Percentiles rank a stretch among this genome's conserved stretches.
Conservation (phyloP, 75 land plant species). For the Gnetum montanum region DNA sequence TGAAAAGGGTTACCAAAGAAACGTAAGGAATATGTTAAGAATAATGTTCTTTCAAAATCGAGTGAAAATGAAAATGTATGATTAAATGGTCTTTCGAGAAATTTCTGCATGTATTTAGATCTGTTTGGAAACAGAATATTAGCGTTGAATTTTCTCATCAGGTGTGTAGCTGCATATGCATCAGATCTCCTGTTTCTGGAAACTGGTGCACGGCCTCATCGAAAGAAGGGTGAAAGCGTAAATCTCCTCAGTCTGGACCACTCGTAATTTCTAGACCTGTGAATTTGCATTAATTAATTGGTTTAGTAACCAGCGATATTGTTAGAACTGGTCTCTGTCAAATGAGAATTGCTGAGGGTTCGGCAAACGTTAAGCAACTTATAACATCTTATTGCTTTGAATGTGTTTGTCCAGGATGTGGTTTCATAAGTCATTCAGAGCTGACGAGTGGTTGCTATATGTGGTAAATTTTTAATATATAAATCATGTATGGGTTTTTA, state of each 20-base stretch:
- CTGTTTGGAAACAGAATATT: too few species aligned
- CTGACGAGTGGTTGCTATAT: constrained; percentile 93
- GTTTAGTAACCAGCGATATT: not conserved
- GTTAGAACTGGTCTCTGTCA: not conserved
- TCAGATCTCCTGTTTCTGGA: constrained; percentile 70
- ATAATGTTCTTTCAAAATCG: too few species aligned
- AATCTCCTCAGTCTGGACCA: constrained; percentile 78
- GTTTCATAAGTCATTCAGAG: constrained; percentile 86
- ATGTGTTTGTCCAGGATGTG: constrained; percentile 67
- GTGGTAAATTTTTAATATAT: constrained; percentile 34
- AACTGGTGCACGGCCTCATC: constrained; percentile 67
- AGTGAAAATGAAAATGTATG: too few species aligned
- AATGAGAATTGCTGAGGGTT: not conserved
- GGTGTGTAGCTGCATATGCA: constrained; percentile 91
- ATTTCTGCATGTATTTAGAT: too few species aligned
- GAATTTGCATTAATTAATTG: not conserved
- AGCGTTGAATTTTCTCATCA: too few species aligned
- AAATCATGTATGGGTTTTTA: not conserved
- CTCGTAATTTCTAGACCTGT: constrained; percentile 48
- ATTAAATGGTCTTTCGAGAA: too few species aligned
- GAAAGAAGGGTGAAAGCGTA: constrained; percentile 31
- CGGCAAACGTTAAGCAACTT: not conserved
- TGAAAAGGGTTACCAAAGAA: too few species aligned
- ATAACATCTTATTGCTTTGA: not conserved
- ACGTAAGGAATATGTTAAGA: too few species aligned